Base-by-base conservation (phyloP, 106 monocot genomes). In the Chionographis japonica region DNA sequence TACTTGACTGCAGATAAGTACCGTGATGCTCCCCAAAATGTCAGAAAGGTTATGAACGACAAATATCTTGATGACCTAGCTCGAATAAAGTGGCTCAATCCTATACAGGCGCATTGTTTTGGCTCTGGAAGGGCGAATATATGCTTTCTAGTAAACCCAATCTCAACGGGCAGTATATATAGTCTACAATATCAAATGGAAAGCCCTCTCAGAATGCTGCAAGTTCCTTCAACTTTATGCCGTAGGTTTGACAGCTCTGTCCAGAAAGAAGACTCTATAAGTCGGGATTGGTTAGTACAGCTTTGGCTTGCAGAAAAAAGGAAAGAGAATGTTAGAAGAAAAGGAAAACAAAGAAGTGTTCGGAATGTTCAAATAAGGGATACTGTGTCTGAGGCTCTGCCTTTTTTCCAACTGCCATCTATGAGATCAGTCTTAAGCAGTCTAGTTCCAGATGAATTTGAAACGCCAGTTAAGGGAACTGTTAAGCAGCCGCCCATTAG, bases 251-350 rank as follows among this genome's bases (percentile, higher is more conserved):
- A 27, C 1, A 27, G 27, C 27, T 27, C 27, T 27, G 27, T 27
- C 27, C 27, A 27, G 27, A 49, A 53, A 6, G 77, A 74, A 37
- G 1, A 54, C 46, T 65, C 73, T 35, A 14, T 78, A 20, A 75
- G 62, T 56, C 71, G 83, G 62, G 67, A 67, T 4, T 78, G 83
- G 83, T 40, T 78, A 27, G 69, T 54, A 11, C 60, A 75, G 62
- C 74, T 78, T n/a, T 83, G 83, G 83, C 18, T 9, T 3, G 71
- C 60, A 38, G 76, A 81, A 27, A 65, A 58, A 18, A 65, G 50
- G 50, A 64, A 60, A 50, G 66, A 14, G 38, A 51, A 54, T 46
- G 52, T 36, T 5, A 52, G 52, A 7, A 67, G 69, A 39, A 65
- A 18, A 18, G 57, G 50, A 15, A 74, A 12, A 56, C 13, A 6